Base-by-base conservation (phyloP, 371 early-diverging fungal genomes). In the Lichtheimia ornata region DNA sequence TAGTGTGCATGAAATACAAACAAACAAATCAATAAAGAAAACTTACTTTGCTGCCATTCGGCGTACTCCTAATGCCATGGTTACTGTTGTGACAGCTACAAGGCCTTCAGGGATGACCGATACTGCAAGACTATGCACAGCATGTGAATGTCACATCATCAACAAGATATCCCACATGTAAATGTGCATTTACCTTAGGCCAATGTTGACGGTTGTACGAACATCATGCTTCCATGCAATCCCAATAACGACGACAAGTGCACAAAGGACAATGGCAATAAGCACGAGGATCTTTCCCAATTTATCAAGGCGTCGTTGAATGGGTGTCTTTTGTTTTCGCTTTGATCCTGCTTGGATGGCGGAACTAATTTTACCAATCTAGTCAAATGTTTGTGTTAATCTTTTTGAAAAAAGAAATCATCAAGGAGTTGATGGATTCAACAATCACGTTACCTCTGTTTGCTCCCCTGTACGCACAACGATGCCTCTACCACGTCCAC, bases 61-160 rank as follows among this genome's bases (percentile, higher is more conserved):
- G 20, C 85, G 75, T 13, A 97, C 97, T 65, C 96, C 95, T 12
- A 94, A 65, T 4, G 96, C 95, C 96, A 97, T 95, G 12, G 97
- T 93, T 28, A 97, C 84, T 0, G 92, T 91, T n/a, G 90, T 83
- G 13, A 96, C 95, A 18, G 96, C 95, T 30, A 96, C 90, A 13
- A 97, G 79, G 65, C 97, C 99, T 78, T 97, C 97, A 28, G 99
- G 99, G 63, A 98, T 94, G 44, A 96, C 92, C 25, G 96, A 91
- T 41, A 98, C 95, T 13, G 92, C 96, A 61, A 78, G 61, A 66
- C 79, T 78, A 54, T 30, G 42, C 35, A 47, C 18, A 42, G 5
- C 17, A n/a, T 14, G 28, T 50, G 9, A n/a, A 18, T 15, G 35
- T 5, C 25, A 18, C 18, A 30, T 53, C 18, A 30, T 53, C 27